phyloP scores from a whole-genome alignment of 441 rosid genomes.

The Pelargonium citronellum region DNA sequence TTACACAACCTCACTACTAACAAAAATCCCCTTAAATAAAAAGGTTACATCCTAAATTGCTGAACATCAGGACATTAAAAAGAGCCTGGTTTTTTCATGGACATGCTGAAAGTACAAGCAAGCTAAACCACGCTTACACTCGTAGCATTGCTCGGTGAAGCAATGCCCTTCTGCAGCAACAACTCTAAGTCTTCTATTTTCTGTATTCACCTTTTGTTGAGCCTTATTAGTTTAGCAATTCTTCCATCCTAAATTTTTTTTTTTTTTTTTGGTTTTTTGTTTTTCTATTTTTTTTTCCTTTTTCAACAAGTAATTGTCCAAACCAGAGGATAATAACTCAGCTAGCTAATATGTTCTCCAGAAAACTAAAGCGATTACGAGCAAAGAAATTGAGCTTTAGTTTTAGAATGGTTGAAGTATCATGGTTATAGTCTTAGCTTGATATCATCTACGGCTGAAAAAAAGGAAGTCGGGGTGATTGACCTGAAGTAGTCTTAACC shows the following conservation, averaged over 20 bases:
- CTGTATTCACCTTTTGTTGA: constrained; percentile 11
- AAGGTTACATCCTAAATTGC: constrained; percentile 1
- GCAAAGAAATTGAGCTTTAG: constrained; percentile 10
- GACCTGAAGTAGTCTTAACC: constrained; percentile 46
- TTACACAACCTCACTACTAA: neutral
- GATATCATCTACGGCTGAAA: constrained; percentile 44
- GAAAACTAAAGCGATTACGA: neutral
- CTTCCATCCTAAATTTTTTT: constrained; percentile 12
- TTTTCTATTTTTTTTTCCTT: neutral
- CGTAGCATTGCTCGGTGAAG: constrained; percentile 14
- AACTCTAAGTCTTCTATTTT: constrained; percentile 7
- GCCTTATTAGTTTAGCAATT: constrained; percentile 20
- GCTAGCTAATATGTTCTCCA: neutral
- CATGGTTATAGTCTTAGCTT: constrained; percentile 11
- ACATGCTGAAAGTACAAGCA: neutral
- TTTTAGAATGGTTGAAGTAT: constrained; percentile 19
- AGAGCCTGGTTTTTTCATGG: neutral
- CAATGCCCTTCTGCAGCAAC: constrained; percentile 19
- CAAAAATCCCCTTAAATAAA: neutral
- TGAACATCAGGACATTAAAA: neutral
- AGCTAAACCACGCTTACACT: constrained; percentile 16
- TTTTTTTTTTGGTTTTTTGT: neutral
- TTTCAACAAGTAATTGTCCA: neutral
- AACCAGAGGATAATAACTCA: neutral
- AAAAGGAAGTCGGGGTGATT: constrained; percentile 71